phyloP scores from a whole-genome alignment of 257 asterid species.

The Sherardia arvensis region DNA sequence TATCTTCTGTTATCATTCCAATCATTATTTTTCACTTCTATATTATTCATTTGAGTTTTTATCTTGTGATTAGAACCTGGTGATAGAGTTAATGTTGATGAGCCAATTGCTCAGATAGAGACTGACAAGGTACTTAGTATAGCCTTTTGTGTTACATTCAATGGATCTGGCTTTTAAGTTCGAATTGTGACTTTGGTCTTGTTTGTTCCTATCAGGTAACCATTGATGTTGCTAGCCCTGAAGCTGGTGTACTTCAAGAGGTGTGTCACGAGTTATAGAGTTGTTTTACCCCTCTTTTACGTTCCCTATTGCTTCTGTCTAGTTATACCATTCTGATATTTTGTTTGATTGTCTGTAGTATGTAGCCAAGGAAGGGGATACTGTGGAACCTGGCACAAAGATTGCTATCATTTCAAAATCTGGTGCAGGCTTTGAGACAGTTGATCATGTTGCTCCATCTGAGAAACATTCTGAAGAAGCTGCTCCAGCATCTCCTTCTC shows the following conservation, averaged over 20 bases:
- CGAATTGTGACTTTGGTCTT: background rate
- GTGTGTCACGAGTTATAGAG: slow-evolving; percentile 21
- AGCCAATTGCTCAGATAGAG: slow-evolving; percentile 95
- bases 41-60: too few species aligned
- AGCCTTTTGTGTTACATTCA: background rate
- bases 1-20: background rate
- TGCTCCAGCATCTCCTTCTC: slow-evolving; percentile 22
- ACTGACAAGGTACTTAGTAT: slow-evolving; percentile 70
- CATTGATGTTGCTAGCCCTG: slow-evolving; percentile 97
- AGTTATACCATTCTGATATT: slow-evolving; percentile 8
- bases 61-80: slow-evolving; percentile 57
- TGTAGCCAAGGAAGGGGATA: slow-evolving; percentile 89
- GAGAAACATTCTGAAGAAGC: slow-evolving; percentile 65
- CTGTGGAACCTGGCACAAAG: slow-evolving; percentile 87
- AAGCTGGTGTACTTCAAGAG: slow-evolving; percentile 93
- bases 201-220: slow-evolving; percentile 52
- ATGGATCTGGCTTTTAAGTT: background rate
- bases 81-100: slow-evolving; percentile 78
- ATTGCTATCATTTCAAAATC: slow-evolving; percentile 87
- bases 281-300: background rate
- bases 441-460: slow-evolving; percentile 76
- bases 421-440: slow-evolving; percentile 49
- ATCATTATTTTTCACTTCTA: background rate
- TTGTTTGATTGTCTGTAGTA: slow-evolving; percentile 30
- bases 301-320: slow-evolving; percentile 5